Percentiles rank a stretch among this genome's conserved stretches.
Conservation (phyloP, 108 stramenopile species). For the Nitzschia putrida region DNA sequence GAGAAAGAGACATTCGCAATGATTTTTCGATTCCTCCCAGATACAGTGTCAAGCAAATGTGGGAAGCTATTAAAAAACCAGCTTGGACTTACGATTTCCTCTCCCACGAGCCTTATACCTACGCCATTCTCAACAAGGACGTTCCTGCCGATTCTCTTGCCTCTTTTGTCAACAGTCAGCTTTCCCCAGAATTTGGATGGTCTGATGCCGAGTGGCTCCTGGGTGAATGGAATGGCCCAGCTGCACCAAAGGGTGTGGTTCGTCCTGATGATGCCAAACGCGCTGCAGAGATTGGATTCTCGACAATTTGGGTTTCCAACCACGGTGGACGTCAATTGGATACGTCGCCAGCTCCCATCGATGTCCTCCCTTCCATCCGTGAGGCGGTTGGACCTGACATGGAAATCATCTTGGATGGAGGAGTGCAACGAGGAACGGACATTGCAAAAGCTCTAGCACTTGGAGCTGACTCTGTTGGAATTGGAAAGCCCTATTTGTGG, state of each 20-base stretch:
- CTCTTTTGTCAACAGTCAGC: constrained; percentile 94
- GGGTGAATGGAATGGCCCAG: constrained; percentile 88
- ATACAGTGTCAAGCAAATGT: constrained; percentile 76
- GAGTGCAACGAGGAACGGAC: constrained; percentile 97
- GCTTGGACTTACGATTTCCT: constrained; percentile 92
- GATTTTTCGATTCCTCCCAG: constrained; percentile 95
- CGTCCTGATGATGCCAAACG: constrained; percentile 93
- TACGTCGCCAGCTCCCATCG: constrained; percentile 92
- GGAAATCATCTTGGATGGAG: constrained; percentile 96
- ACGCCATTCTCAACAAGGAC: constrained; percentile 88
- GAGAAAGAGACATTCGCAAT: constrained; percentile 95
- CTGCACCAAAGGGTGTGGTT: constrained; percentile 95
- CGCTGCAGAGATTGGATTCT: constrained; percentile 91
- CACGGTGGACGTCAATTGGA: constrained; percentile 98
- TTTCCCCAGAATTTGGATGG: constrained; percentile 94
- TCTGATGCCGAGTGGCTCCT: constrained; percentile 96
- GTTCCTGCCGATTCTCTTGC: constrained; percentile 91
- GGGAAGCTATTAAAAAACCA: constrained; percentile 85
- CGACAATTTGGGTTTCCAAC: constrained; percentile 96
- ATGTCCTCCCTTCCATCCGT: constrained; percentile 92
- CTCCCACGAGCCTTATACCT: constrained; percentile 86
- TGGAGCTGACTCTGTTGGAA: constrained; percentile 93
- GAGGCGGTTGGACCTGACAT: constrained; percentile 90
- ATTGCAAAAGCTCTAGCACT: constrained; percentile 95
- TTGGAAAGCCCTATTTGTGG: constrained; percentile 96